Percentiles rank a stretch among this genome's conserved stretches.
Conservation (phyloP, 345 rosid genomes). For the Lumnitzera littorea region DNA sequence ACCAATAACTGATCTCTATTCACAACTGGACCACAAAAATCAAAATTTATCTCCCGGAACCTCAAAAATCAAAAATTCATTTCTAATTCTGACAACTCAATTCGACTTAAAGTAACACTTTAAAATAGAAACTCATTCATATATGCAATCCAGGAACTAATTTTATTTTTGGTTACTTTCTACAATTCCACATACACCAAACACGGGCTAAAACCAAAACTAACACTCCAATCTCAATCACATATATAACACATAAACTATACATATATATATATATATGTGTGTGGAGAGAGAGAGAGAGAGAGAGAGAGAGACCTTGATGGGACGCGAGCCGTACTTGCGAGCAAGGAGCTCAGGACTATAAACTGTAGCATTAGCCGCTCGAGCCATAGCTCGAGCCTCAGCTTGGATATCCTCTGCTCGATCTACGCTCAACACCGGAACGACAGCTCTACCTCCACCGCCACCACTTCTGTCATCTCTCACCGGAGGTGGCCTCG, state of each 20-base stretch:
- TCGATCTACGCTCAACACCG: slow-evolving; percentile 29
- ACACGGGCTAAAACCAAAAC: background rate
- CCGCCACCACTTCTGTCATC: slow-evolving; percentile 9
- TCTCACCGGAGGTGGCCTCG: slow-evolving; percentile 20
- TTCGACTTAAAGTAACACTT: no score
- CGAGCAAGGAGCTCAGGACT: slow-evolving; percentile 62
- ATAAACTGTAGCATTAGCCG: slow-evolving; percentile 73
- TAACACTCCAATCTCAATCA: background rate
- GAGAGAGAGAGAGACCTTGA: slow-evolving; percentile 40
- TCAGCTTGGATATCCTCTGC: slow-evolving; percentile 82
- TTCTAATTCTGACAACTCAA: no score
- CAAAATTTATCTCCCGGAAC: background rate
- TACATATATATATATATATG: background rate
- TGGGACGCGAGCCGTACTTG: slow-evolving; percentile 64
- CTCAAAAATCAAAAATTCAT: background rate
- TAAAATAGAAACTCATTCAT: no score
- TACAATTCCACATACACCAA: background rate
- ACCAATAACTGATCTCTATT: no score
- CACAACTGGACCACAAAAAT: background rate
- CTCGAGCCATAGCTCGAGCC: slow-evolving; percentile 75
- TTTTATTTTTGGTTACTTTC: no score
- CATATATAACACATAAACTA: background rate
- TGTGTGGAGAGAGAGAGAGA: slow-evolving; percentile 7
- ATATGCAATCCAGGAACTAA: no score
- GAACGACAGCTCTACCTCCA: background rate